Conservation (phyloP, 495 filamentous ascomycete species). For the Friedmanniomyces endolithicus region DNA sequence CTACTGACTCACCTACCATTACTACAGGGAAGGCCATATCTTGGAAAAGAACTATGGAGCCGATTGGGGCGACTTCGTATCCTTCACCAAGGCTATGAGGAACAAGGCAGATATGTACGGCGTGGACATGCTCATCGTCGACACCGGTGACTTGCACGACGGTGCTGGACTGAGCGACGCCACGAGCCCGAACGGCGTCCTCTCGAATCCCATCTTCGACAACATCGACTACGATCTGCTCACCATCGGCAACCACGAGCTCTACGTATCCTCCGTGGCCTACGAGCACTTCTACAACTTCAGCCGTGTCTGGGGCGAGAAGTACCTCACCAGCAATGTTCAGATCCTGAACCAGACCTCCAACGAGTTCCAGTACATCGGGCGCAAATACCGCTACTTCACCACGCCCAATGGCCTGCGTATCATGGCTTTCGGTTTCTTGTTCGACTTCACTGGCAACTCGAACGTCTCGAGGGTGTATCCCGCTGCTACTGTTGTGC, state of each 20-base stretch:
- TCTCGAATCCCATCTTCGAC: slow-evolving; percentile 33
- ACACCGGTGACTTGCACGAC: slow-evolving; percentile 36
- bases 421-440: slow-evolving; percentile 35
- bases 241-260: slow-evolving; percentile 35
- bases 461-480: slow-evolving; percentile 27
- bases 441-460: slow-evolving; percentile 31
- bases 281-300: slow-evolving; percentile 30
- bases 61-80: slow-evolving; percentile 36
- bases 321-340: slow-evolving; percentile 36
- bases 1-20: too few species aligned
- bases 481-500: slow-evolving; percentile 24
- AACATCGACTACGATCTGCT: slow-evolving; percentile 36
- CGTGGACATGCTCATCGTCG: slow-evolving; percentile 33
- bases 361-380: slow-evolving; percentile 28
- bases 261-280: slow-evolving; percentile 27
- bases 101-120: slow-evolving; percentile 26
- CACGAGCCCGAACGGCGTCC: slow-evolving; percentile 29
- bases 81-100: slow-evolving; percentile 31
- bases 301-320: slow-evolving; percentile 30
- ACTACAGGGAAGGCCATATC: slow-evolving; percentile 38
- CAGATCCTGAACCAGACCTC: slow-evolving; percentile 27
- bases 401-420: slow-evolving; percentile 30
- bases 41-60: slow-evolving; percentile 36
- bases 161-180: slow-evolving; percentile 33
- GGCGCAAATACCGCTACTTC: slow-evolving; percentile 34